Evolutionary conservation across 768 basidiomycete genomes (phyloP), one percentile per base, ranked within the genome.

Genomic region (Sutorius australiensis): DNA sequence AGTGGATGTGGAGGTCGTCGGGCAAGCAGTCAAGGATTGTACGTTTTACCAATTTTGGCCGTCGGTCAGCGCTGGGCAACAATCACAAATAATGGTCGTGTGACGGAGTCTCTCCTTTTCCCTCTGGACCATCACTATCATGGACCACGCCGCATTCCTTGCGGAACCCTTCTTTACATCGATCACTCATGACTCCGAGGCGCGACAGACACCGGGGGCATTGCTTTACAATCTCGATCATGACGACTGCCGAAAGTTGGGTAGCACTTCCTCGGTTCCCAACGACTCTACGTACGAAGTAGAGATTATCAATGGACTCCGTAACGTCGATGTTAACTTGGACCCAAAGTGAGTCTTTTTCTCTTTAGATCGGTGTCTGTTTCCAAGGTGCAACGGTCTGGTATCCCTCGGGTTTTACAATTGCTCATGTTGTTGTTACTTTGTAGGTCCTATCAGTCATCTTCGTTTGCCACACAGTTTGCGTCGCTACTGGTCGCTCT

Each of bases 321-420:
- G 74, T 30, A 84, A 90, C 68, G 76, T 76, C 31, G 70, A 74
- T 39, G 62, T 76, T 12, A 76, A 68, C 58, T 68, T 92, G 49
- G 79, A 88, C 58, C 79, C 88, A 42, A 87, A 83, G 90, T 90
- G 73, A 83, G 87, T 60, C 61, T 50, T 39, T 51, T 65, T 62
- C 56, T 53, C 61, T 70, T 4, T 42, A 28, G 21, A 21, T 37
- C 43, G 19, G n/a, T 44, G 21, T 42, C 51, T 32, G 41, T 33
- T 33, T 61, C 66, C 69, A 56, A 58, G 60, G 63, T 61, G 56
- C 66, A 59, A 71, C 63, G 72, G 71, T 74, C 70, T 67, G 72
- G 62, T 59, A 55, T 62, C 54, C 59, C 62, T 62, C 37, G 40
- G 28, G 38, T 41, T 21, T 54, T 47, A 45, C 58, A 43, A 38